Evolutionary conservation across 768 basidiomycete species (phyloP).

Genomic region (Plicaturopsis crispa): DNA sequence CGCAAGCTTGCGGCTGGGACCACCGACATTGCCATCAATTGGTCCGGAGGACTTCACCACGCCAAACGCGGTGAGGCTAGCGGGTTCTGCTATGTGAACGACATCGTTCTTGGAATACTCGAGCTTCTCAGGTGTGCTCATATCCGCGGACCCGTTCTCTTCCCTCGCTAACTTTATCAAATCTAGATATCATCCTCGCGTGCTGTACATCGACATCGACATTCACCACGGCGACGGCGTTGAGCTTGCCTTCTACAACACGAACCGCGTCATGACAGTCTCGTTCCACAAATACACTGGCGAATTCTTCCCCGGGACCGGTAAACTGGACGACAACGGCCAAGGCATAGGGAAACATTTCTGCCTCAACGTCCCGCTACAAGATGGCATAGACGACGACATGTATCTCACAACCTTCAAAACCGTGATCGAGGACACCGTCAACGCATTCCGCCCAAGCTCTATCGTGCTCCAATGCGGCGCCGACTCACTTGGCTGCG

Average conservation of each 20-base stretch:
- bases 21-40: slow-evolving; percentile 97
- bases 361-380: slow-evolving; percentile 88
- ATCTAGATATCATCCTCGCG: slow-evolving; percentile 80
- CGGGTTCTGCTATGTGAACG: slow-evolving; percentile 98
- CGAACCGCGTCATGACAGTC: slow-evolving; percentile 97
- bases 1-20: slow-evolving; percentile 76
- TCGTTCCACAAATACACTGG: slow-evolving; percentile 99
- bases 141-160: not conserved
- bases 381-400: slow-evolving; percentile 95
- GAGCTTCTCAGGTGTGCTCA: slow-evolving; percentile 72
- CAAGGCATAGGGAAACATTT: slow-evolving; percentile 89
- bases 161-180: not conserved
- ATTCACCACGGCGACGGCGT: slow-evolving; percentile 99
- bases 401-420: slow-evolving; percentile 96
- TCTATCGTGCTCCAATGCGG: slow-evolving; percentile 96
- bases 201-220: slow-evolving; percentile 98
- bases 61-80: slow-evolving; percentile 97
- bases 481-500: slow-evolving; percentile 92
- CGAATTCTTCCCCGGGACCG: slow-evolving; percentile 97
- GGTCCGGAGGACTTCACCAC: slow-evolving; percentile 98
- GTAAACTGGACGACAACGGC: slow-evolving; percentile 91
- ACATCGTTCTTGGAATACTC: slow-evolving; percentile 90
- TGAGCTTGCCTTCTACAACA: slow-evolving; percentile 95
- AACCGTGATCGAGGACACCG: slow-evolving; percentile 90
- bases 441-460: slow-evolving; percentile 80